Conservation (phyloP, 2,329 filamentous ascomycete species). For the Trichoderma arundinaceum region DNA sequence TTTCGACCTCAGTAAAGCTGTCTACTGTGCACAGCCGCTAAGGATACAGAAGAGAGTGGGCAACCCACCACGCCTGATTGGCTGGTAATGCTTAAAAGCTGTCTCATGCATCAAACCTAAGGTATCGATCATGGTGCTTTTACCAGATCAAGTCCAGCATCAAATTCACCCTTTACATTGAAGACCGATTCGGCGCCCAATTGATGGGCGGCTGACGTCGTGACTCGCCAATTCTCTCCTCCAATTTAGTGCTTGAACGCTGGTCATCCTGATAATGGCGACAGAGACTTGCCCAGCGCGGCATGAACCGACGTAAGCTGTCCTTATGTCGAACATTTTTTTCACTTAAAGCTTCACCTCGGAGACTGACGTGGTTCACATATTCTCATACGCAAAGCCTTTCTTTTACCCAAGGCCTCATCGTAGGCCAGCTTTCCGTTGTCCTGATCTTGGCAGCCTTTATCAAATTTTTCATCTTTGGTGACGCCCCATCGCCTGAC, state of each 20-base stretch:
- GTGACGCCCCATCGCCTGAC: constrained; percentile 85
- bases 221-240: background rate
- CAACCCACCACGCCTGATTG: constrained; percentile 13
- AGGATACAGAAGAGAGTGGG: background rate
- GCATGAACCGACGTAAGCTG: constrained; percentile 55
- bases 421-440: constrained; percentile 91
- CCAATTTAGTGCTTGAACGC: background rate
- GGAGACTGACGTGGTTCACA: background rate
- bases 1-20: too few species aligned
- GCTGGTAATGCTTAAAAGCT: constrained; percentile 8
- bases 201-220: background rate
- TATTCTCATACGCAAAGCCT: constrained; percentile 57
- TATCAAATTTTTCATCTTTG: constrained; percentile 99
- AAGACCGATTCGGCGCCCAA: background rate
- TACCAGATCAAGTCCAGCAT: background rate
- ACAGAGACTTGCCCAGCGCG: constrained; percentile 50
- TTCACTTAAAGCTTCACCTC: constrained; percentile 24
- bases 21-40: too few species aligned
- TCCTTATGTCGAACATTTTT: background rate
- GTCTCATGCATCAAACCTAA: constrained; percentile 5
- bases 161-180: background rate
- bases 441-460: constrained; percentile 90
- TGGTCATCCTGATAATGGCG: constrained; percentile 42
- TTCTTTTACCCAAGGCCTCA: constrained; percentile 91
- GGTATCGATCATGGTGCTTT: constrained; percentile 3